Evolutionary conservation across 495 filamentous ascomycete species (phyloP).

Genomic region (Xylaria palmicola): DNA sequence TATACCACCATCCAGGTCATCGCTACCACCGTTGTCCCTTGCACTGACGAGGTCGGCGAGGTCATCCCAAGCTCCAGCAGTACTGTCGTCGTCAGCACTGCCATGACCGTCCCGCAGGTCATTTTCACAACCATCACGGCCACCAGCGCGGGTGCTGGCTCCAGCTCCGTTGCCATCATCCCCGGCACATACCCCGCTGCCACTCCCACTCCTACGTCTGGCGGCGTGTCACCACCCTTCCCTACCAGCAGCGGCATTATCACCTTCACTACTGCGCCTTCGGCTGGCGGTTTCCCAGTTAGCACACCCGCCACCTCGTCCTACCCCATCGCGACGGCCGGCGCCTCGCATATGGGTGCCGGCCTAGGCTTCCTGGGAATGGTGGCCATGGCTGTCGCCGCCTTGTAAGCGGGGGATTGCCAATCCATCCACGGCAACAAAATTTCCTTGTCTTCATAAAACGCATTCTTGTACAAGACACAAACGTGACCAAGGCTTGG

Average conservation of each 20-base stretch:
- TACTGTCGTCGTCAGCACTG: slow-evolving; percentile 55
- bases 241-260: slow-evolving; percentile 24
- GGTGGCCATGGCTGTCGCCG: slow-evolving; percentile 27
- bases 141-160: slow-evolving; percentile 33
- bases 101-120: slow-evolving; percentile 71
- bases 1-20: slow-evolving; percentile 62
- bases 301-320: slow-evolving; percentile 20
- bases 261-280: slow-evolving; percentile 25
- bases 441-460: slow-evolving; percentile 8
- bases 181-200: slow-evolving; percentile 44
- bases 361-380: slow-evolving; percentile 38
- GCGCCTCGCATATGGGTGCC: slow-evolving; percentile 34
- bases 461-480: slow-evolving; percentile 24
- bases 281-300: slow-evolving; percentile 33
- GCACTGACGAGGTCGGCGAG: slow-evolving; percentile 48
- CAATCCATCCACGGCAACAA: slow-evolving; percentile 11
- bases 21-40: slow-evolving; percentile 52
- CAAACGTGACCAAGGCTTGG: slow-evolving; percentile 5
- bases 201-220: slow-evolving; percentile 19
- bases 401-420: slow-evolving; percentile 30
- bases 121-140: slow-evolving; percentile 59
- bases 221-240: slow-evolving; percentile 23
- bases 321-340: slow-evolving; percentile 35
- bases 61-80: slow-evolving; percentile 54
- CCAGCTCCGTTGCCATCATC: slow-evolving; percentile 46